Evolutionary conservation across 1,284 basidiomycete genomes (phyloP), one percentile per base, ranked within the genome.

Genomic region (Flammula alnicola): DNA sequence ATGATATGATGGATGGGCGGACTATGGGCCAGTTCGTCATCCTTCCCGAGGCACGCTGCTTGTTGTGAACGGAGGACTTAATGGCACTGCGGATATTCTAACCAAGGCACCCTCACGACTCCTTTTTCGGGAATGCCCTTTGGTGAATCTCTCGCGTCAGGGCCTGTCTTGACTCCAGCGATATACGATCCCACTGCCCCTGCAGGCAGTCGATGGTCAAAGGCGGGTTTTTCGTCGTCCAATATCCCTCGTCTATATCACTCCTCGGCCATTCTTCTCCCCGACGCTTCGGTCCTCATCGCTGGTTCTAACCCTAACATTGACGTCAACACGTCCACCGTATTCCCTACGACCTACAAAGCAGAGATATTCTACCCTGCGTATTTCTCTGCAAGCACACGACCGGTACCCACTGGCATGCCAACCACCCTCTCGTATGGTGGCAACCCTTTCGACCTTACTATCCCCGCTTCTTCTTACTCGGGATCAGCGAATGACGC

Each of bases 291-390:
- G 5, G 85, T 98, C 41, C 72, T 96, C 49, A 79, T 96, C 50
- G 92, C 91, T 40, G 95, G 95, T 12, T 94, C 91, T 17, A 97
- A 97, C 71, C 94, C 94, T 35, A 95, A 96, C 66, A 78, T 90
- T 47, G 94, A 97, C 60, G 91, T 85, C 55, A 87, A 89, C 58
- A 55, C 73, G 7, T 71, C 74, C 25, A 78, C 87, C 12, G 60
- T 79, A 49, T 98, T 83, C 78, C 88, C 91, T 8, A 96, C 94
- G 6, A 85, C 88, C 36, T 97, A 96, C 69, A 77, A 81, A 38
- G 84, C 91, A 0, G 93, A 97, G 69, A 84, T 88, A 51, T 95
- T 94, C 72, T 91, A 91, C 68, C 91, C 91, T 0, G 71, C 82
- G 1, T 93, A 93, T 68, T 95, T 92, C 76, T 82, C 78, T 56